Evolutionary conservation across 768 basidiomycete species (phyloP), one percentile per base, ranked within the genome.

Genomic region (Pleurotus eryngii): DNA sequence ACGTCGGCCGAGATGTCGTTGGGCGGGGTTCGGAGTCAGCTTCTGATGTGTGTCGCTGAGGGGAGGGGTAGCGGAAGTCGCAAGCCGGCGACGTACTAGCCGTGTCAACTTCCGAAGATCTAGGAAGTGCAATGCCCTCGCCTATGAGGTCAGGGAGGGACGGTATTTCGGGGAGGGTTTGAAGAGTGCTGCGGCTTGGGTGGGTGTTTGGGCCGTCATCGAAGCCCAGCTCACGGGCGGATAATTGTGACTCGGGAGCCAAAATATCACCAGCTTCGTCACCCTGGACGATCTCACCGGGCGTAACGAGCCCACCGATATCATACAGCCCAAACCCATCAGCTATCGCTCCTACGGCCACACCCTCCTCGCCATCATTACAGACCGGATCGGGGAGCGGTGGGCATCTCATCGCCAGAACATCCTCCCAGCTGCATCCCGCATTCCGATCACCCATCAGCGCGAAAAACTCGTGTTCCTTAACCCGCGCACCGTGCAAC

Each of bases 371-470:
- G 26, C 63, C 50, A 22, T 56, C 46, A 9, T 57, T 63, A 38
- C 47, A 58, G 1, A 61, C 51, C 2, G 62, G 63, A 49, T 64
- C 59, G 45, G 70, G 64, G 43, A 68, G 63, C 45, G 73, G 72
- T 12, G 71, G 72, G 50, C 69, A 62, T 42, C 59, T 62, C 57
- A 73, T 47, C 24, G 61, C 64, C 46, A 68, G 64, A 42, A 74
- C 66, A 20, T 70, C 72, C 6, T 65, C 56, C 74, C 73, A 75
- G 9, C 66, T 51, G 20, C 42, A 45, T 15, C 42, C 42, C n/a
- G n/a, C 20, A 45, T 45, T 14, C 20, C n/a, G n/a, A 8, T 57
- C 59, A 15, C 55, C 49, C 24, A 73, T 22, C 5, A 64, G 61
- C 24, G 60, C 57, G 30, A 75, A 68, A 50, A 73, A 72, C 0